Evolutionary conservation across 1,284 basidiomycete species (phyloP).

Genomic region (Chondrostereum purpureum): DNA sequence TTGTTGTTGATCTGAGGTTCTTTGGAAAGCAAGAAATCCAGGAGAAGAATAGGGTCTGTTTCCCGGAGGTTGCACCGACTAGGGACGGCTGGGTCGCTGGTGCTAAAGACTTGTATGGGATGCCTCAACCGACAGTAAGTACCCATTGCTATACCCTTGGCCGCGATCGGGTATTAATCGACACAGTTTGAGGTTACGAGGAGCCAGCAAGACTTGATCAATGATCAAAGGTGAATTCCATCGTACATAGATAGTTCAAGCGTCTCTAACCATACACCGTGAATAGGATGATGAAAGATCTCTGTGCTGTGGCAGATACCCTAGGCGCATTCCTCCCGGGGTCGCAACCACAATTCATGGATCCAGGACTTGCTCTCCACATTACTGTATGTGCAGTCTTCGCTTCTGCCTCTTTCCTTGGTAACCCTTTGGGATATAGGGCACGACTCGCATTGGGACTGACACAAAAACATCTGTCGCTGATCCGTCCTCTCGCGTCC

Average conservation of each 20-base stretch:
- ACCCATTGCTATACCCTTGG: neutral
- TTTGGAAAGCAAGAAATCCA: slow-evolving; percentile 15
- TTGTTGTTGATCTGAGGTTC: slow-evolving; percentile 21
- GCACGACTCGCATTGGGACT: slow-evolving; percentile 14
- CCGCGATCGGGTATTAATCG: neutral
- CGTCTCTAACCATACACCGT: neutral
- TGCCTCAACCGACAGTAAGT: slow-evolving; percentile 29
- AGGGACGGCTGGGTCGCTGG: neutral
- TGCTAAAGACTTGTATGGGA: slow-evolving; percentile 24
- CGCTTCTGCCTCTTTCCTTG: neutral
- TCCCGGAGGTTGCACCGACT: slow-evolving; percentile 12
- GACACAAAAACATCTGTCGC: slow-evolving; percentile 11
- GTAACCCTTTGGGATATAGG: slow-evolving; percentile 6
- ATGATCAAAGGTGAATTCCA: slow-evolving; percentile 7
- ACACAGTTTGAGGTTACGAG: slow-evolving; percentile 6
- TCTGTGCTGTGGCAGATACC: slow-evolving; percentile 12
- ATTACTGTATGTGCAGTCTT: neutral
- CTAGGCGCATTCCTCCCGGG: slow-evolving; percentile 17
- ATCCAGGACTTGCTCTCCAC: too few species aligned
- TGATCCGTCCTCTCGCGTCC: slow-evolving; percentile 12
- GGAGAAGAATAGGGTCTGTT: slow-evolving; percentile 19
- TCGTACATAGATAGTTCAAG: neutral
- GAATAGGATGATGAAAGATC: slow-evolving; percentile 10
- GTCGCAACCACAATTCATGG: slow-evolving; percentile 18
- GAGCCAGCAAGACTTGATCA: neutral